Conservation (phyloP, 768 basidiomycete species). For the Naganishia antarctica region DNA sequence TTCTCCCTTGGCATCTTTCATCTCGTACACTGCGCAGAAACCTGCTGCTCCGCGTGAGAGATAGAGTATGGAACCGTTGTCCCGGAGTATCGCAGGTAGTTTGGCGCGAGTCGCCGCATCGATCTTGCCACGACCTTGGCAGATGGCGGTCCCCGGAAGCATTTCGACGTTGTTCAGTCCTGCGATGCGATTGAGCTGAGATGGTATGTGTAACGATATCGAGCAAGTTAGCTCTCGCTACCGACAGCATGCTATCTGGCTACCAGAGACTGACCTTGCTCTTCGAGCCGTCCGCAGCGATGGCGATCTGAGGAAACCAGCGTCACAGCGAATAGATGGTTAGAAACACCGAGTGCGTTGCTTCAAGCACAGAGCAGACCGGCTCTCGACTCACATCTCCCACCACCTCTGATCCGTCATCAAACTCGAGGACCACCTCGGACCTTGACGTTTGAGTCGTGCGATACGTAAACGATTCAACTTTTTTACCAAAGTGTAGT, state of each 20-base stretch:
- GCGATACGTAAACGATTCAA: slow-evolving; percentile 3
- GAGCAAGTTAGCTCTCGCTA: not conserved
- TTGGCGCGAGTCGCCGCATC: not conserved
- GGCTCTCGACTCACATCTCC: slow-evolving; percentile 7
- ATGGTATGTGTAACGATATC: slow-evolving; percentile 1
- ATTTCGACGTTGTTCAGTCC: slow-evolving; percentile 1
- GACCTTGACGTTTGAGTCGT: not conserved
- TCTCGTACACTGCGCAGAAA: slow-evolving; percentile 10
- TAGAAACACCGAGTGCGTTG: too few relatives aligned
- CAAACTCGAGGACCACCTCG: not conserved
- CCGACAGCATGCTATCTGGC: slow-evolving; percentile 1
- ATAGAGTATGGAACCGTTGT: slow-evolving; percentile 7
- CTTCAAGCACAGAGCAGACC: not conserved
- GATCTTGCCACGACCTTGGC: slow-evolving; percentile 9
- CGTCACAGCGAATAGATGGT: not conserved
- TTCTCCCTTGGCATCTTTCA: not conserved
- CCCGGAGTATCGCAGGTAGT: not conserved
- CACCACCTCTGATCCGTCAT: slow-evolving; percentile 1
- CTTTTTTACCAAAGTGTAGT: not conserved
- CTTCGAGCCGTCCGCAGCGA: slow-evolving; percentile 7
- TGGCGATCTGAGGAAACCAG: slow-evolving; percentile 4
- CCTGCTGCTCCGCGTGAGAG: not conserved
- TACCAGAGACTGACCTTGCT: not conserved
- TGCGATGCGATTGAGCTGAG: slow-evolving; percentile 7
- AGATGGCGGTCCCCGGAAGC: not conserved